Conservation (phyloP, 352 stramenopile species). For the Pythium aquatile region DNA sequence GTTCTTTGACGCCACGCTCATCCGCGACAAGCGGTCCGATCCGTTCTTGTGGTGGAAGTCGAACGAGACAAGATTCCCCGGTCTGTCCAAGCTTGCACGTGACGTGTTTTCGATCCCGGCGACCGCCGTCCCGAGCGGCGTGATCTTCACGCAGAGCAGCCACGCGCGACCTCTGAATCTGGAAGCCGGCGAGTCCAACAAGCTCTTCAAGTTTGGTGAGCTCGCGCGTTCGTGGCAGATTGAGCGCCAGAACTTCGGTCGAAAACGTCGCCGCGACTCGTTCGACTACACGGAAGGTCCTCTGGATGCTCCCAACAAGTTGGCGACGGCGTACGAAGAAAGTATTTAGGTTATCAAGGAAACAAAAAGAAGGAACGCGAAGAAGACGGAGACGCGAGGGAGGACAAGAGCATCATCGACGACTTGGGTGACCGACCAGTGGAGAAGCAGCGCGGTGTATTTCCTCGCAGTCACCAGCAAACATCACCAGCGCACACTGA, state of each 20-base stretch:
- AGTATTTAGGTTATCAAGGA: constrained; percentile 70
- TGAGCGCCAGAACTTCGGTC: constrained; percentile 70
- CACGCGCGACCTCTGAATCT: constrained; percentile 58
- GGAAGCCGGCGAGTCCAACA: constrained; percentile 61
- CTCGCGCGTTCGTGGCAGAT: constrained; percentile 77
- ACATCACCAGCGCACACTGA: not conserved
- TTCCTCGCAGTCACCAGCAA: not conserved
- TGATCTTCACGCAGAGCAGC: constrained; percentile 67
- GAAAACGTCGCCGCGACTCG: constrained; percentile 72
- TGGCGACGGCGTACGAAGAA: constrained; percentile 76
- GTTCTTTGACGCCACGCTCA: constrained; percentile 81
- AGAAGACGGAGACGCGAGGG: constrained; percentile 9
- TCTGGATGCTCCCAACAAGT: constrained; percentile 54
- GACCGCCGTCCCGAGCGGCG: constrained; percentile 62
- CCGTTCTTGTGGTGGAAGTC: constrained; percentile 84
- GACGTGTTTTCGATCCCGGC: constrained; percentile 75
- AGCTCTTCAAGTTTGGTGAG: constrained; percentile 75
- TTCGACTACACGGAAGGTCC: constrained; percentile 71
- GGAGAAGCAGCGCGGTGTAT: not conserved
- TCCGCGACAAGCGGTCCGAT: constrained; percentile 77
- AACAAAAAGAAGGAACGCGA: not conserved
- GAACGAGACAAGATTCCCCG: constrained; percentile 73
- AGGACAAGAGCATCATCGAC: constrained; percentile 1
- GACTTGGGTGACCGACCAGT: not conserved
- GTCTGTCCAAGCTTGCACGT: constrained; percentile 68